Evolutionary conservation across 805 yeast species (phyloP).

Genomic region (Pichia exigua): DNA sequence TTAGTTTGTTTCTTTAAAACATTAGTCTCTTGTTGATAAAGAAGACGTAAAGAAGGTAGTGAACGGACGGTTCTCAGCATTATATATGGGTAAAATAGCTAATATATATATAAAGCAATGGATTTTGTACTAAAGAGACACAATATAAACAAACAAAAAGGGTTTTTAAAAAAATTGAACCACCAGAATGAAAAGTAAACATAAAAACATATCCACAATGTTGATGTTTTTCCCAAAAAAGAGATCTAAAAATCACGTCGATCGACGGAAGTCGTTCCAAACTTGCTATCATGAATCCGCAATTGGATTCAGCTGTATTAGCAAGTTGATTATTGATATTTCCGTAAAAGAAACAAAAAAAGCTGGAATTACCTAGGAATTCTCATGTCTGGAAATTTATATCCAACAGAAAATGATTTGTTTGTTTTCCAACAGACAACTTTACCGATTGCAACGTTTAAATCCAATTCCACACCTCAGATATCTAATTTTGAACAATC

Average conservation of each 20-base stretch:
- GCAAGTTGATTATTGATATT: too few relatives aligned
- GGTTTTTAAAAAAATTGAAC: neutral
- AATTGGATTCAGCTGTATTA: neutral
- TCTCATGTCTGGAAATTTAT: neutral
- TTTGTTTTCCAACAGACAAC: neutral
- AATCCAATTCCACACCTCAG: neutral
- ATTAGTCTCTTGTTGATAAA: slow-evolving; percentile 21
- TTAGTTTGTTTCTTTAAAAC: slow-evolving; percentile 6
- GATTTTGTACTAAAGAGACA: neutral
- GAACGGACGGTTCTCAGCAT: slow-evolving; percentile 31
- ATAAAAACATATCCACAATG: neutral
- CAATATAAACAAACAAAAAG: neutral
- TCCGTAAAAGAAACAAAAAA: too few relatives aligned
- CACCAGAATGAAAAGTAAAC: neutral
- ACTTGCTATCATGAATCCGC: neutral
- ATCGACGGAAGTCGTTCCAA: neutral
- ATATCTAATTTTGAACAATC: neutral
- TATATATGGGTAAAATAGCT: neutral
- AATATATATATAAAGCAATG: neutral
- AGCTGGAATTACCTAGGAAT: neutral
- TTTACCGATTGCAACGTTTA: slow-evolving; percentile 1
- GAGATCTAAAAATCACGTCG: neutral
- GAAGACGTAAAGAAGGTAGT: slow-evolving; percentile 25
- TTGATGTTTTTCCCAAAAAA: neutral
- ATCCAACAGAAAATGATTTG: slow-evolving; percentile 7